Evolutionary conservation across 1,284 basidiomycete genomes (phyloP).

Genomic region (Sutorius eximius): DNA sequence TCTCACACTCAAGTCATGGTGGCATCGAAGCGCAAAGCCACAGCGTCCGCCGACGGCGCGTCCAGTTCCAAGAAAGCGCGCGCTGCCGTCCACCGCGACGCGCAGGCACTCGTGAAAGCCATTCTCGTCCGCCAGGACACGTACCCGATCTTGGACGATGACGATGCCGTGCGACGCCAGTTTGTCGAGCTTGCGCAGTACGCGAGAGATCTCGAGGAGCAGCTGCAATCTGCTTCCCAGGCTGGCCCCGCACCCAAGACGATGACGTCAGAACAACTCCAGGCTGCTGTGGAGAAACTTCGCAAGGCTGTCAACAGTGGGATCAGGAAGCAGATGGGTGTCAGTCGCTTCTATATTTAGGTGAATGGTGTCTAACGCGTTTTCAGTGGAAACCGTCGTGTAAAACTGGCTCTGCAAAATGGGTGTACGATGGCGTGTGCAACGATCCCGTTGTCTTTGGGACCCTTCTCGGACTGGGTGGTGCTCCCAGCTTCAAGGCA

Average conservation of each 20-base stretch:
- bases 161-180: constrained; percentile 33
- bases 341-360: constrained; percentile 19
- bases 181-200: constrained; percentile 46
- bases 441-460: constrained; percentile 54
- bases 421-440: constrained; percentile 56
- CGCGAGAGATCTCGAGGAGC: constrained; percentile 44
- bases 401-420: constrained; percentile 50
- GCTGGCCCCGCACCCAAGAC: constrained; percentile 35
- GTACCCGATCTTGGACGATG: constrained; percentile 39
- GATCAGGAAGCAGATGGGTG: constrained; percentile 56
- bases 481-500: constrained; percentile 52
- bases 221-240: constrained; percentile 16
- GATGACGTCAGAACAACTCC: constrained; percentile 43
- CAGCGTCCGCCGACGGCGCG: constrained; percentile 22
- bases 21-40: constrained; percentile 40
- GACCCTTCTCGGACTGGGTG: constrained; percentile 43
- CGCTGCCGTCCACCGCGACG: constrained; percentile 32
- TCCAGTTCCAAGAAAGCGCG: constrained; percentile 36
- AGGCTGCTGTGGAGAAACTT: constrained; percentile 48
- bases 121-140: constrained; percentile 39
- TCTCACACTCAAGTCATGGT: constrained; percentile 12
- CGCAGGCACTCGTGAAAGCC: constrained; percentile 37
- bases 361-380: constrained; percentile 1
- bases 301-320: constrained; percentile 47
- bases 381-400: constrained; percentile 53